Base-by-base conservation (phyloP, 2,329 filamentous ascomycete species). In the Colletotrichum magnum region DNA sequence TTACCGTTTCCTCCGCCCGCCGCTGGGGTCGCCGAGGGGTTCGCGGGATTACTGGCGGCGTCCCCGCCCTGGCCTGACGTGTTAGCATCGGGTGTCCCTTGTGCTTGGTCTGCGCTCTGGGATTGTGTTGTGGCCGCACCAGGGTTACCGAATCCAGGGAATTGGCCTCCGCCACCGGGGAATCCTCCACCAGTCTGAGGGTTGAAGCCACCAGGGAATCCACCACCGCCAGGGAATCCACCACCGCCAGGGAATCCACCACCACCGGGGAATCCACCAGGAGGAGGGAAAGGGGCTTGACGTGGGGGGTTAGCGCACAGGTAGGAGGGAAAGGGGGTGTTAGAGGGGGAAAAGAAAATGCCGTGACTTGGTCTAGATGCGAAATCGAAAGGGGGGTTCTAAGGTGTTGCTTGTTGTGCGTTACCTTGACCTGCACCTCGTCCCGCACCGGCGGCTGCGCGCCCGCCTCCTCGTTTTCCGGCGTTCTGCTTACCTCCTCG, bases 401-500 rank as follows among this genome's bases (percentile, higher is more conserved):
- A 54, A 63, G 60, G 51, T 58, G 43, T 36, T 57, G 21, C 59
- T 13, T 24, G 32, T 9, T 57, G 47, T 10, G 64, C 64, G 36
- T 68, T 68, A 68, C 64, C 64, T 67, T 67, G 58, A 64, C 65
- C 65, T 13, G 65, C 65, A 43, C 59, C 59, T 57, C 52, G 51
- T 51, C 59, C 64, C 10, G 58, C 48, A 58, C 51, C 58, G 28
- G 43, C 64, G 39, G 58, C 58, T 13, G 56, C 58, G 9, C 43
- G 15, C 24, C 53, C 43, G 36, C 47, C 28, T 16, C 50, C 21
- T 32, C 28, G 26, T 18, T 62, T 47, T 7, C 50, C 50, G 59
- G 59, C 68, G 45, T 58, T 58, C 45, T 67, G 52, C 47, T 70
- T 69, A 61, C 58, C 58, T 32, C 68, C 58, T 9, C 26, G 13